These are phyloP conservation scores for Backusella luteola DNA, from an alignment of 192 early-diverging fungal genomes.

Conservation along the genomic window DNA sequence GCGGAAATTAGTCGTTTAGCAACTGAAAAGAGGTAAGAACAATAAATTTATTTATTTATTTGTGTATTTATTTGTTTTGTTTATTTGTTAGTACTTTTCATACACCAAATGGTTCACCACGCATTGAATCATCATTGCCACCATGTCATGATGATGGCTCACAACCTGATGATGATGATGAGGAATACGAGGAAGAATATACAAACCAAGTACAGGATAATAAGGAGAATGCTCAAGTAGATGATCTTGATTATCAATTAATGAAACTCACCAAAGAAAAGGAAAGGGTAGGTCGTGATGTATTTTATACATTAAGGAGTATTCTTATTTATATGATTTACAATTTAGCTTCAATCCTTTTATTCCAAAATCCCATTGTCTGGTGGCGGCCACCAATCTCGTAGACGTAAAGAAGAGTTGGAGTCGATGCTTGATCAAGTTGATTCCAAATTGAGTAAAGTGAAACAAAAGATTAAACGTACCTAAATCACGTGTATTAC, in stretches of 20 bases:
- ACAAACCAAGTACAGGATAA: not conserved
- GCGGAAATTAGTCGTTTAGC: slow-evolving; percentile 7
- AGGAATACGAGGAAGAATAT: not conserved
- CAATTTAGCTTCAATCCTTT: slow-evolving; percentile 39
- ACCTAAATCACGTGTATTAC: not conserved
- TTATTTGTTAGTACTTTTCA: not conserved
- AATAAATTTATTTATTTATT: not conserved
- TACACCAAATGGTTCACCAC: slow-evolving; percentile 25
- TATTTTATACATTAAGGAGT: not conserved
- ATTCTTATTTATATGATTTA: not conserved
- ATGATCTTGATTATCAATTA: slow-evolving; percentile 42
- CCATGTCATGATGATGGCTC: not conserved
- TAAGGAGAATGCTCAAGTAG: not conserved
- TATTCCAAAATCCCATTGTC: slow-evolving; percentile 50
- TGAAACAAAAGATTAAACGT: slow-evolving; percentile 45
- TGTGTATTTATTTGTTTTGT: not conserved
- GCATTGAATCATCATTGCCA: not conserved
- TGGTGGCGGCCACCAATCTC: slow-evolving; percentile 48
- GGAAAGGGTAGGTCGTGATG: slow-evolving; percentile 17
- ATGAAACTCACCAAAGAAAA: slow-evolving; percentile 44
- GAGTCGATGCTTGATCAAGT: slow-evolving; percentile 51
- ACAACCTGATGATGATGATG: not conserved
- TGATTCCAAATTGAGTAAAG: slow-evolving; percentile 47
- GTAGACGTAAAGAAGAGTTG: slow-evolving; percentile 45
- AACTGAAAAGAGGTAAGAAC: slow-evolving; percentile 3